A percentile compares a stretch with the other conserved stretches of the same genome.
phyloP scores from a whole-genome alignment of 768 basidiomycete genomes.

The Clavaria fumosa region DNA sequence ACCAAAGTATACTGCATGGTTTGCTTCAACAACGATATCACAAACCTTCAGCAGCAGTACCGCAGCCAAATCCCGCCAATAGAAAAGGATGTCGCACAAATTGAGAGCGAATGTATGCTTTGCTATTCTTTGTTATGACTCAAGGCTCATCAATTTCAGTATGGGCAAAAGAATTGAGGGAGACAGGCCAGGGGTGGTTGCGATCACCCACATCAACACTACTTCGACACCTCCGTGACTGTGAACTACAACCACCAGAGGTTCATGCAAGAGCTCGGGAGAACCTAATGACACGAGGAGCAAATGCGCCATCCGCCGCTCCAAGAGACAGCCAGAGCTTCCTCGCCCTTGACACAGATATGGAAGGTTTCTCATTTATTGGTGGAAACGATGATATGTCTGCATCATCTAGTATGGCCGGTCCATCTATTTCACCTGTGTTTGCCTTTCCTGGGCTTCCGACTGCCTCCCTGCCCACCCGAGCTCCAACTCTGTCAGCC shows the following conservation, averaged over 20 bases:
- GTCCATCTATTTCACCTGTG: too few species aligned
- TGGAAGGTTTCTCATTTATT: too few species aligned
- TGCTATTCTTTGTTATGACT: neutral
- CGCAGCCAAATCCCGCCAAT: neutral
- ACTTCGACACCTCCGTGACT: neutral
- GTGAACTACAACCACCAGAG: slow-evolving; percentile 1
- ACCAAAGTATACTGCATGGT: neutral
- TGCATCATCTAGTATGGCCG: too few species aligned
- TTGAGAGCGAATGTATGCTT: slow-evolving; percentile 1
- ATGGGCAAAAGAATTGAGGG: neutral
- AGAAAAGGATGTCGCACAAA: neutral
- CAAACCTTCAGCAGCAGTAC: neutral
- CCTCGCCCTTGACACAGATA: too few species aligned
- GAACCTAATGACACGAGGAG: neutral
- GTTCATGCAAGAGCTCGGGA: too few species aligned
- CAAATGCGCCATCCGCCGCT: neutral
- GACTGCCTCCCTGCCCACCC: too few species aligned
- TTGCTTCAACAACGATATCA: neutral
- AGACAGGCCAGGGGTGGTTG: neutral
- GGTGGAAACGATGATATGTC: too few species aligned
- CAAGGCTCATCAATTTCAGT: slow-evolving; percentile 1
- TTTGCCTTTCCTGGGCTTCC: too few species aligned
- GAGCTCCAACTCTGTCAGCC: too few species aligned
- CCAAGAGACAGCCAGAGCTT: neutral
- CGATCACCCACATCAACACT: slow-evolving; percentile 1